Conservation (phyloP, 2,329 filamentous ascomycete species). For the Colletotrichum tamarilloi region DNA sequence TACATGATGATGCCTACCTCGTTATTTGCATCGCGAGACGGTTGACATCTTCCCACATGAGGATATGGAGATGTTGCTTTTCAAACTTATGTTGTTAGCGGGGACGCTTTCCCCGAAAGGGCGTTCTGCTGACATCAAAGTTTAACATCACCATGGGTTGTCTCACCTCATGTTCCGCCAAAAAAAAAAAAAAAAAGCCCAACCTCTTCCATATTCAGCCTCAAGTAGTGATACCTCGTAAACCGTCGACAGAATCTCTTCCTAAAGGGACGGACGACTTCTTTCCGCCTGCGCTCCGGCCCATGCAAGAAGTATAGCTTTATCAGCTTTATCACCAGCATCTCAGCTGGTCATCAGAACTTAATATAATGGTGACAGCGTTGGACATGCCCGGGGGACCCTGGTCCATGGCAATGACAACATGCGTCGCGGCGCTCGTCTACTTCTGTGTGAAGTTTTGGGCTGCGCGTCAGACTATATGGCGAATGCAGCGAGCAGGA, state of each 20-base stretch:
- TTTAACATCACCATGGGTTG: not conserved
- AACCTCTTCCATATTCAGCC: not conserved
- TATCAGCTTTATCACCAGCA: too few relatives aligned
- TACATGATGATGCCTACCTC: not conserved
- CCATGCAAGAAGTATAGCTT: too few relatives aligned
- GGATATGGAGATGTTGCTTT: not conserved
- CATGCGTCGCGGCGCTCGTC: not conserved
- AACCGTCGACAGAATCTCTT: not conserved
- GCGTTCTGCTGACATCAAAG: not conserved
- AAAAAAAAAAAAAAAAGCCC: not conserved
- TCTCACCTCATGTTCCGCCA: not conserved
- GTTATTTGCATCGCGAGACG: not conserved
- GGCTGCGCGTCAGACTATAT: not conserved
- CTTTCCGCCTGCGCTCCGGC: too few relatives aligned
- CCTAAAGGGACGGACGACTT: not conserved
- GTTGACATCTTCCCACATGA: not conserved
- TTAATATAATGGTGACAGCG: not conserved
- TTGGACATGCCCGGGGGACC: not conserved
- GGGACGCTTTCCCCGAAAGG: not conserved
- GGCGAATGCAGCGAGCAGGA: constrained; percentile 5
- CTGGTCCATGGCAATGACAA: not conserved
- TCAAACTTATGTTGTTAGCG: not conserved
- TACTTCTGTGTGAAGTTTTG: constrained; percentile 13
- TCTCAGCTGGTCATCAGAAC: not conserved
- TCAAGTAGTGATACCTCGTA: not conserved